Evolutionary conservation across 106 monocot genomes (phyloP).

Genomic region (Iris macrosiphon): DNA sequence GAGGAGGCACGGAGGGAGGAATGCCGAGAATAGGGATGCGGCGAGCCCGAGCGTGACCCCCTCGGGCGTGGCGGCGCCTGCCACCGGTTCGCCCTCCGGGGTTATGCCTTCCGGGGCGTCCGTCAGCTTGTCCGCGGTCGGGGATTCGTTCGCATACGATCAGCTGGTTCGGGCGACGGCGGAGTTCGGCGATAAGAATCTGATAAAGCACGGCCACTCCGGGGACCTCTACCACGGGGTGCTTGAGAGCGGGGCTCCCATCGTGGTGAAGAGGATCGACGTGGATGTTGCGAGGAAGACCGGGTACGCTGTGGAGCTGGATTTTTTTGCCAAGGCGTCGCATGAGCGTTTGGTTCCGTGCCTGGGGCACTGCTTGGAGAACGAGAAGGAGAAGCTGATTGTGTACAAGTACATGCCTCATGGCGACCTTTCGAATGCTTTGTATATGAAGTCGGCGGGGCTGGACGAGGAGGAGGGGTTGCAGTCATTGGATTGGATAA

Average conservation of each 20-base stretch:
- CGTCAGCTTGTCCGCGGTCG: constrained; percentile 42
- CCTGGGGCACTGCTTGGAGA: constrained; percentile 68
- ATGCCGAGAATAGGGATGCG: constrained; percentile 12
- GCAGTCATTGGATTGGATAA: constrained; percentile 87
- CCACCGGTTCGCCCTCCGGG: too few relatives aligned
- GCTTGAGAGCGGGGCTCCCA: constrained; percentile 36
- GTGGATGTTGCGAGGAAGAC: constrained; percentile 33
- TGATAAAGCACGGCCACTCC: constrained; percentile 76
- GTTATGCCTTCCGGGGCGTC: constrained; percentile 16
- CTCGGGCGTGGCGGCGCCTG: too few relatives aligned
- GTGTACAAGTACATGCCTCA: constrained; percentile 73
- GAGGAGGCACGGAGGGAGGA: constrained; percentile 11
- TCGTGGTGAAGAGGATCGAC: constrained; percentile 79
- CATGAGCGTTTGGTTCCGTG: constrained; percentile 67
- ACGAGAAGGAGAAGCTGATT: constrained; percentile 71
- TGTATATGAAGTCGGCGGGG: constrained; percentile 46
- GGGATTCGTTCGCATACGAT: constrained; percentile 64
- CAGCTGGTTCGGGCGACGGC: constrained; percentile 46
- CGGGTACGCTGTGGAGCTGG: constrained; percentile 54
- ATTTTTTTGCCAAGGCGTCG: constrained; percentile 51
- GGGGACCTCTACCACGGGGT: constrained; percentile 69
- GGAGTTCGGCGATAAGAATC: constrained; percentile 54
- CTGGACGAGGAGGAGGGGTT: constrained; percentile 59
- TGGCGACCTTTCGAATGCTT: constrained; percentile 49
- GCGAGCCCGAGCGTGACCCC: background rate